Evolutionary conservation across 169 alveolate species (phyloP), one percentile per base, ranked within the genome.

Genomic region (Plasmodium ovale): DNA sequence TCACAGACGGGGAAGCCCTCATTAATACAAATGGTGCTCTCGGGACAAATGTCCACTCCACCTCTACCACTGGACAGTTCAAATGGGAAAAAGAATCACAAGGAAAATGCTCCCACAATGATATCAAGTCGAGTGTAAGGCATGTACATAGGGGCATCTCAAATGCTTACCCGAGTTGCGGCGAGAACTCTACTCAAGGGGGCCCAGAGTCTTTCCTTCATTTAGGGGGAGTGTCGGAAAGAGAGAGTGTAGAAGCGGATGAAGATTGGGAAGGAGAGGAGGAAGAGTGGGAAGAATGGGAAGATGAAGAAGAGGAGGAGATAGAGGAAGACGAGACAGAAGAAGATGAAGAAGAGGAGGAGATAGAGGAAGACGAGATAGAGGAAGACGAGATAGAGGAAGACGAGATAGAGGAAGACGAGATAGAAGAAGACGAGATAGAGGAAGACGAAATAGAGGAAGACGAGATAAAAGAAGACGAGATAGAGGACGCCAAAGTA

Each of bases 161-260:
- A n/a, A n/a, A n/a, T n/a, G n/a, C n/a, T n/a, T n/a, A n/a, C n/a
- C n/a, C n/a, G n/a, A n/a, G n/a, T n/a, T n/a, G n/a, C n/a, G n/a
- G n/a, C n/a, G n/a, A n/a, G n/a, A n/a, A n/a, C n/a, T n/a, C n/a
- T n/a, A n/a, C n/a, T n/a, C n/a, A n/a, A n/a, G n/a, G n/a, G n/a
- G n/a, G n/a, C n/a, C n/a, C n/a, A n/a, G n/a, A n/a, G n/a, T n/a
- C n/a, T n/a, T n/a, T n/a, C n/a, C n/a, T n/a, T n/a, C n/a, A n/a
- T n/a, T n/a, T n/a, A n/a, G n/a, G n/a, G n/a, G n/a, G n/a, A n/a
- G n/a, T n/a, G n/a, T n/a, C n/a, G n/a, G n/a, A n/a, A n/a, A n/a
- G n/a, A n/a, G n/a, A n/a, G n/a, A n/a, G 21, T 27, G 74, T 42
- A 25, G 65, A 39, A 68, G 79, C 23, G 0, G 65, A 23, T 27